A percentile compares a stretch with the other conserved stretches of the same genome.
phyloP scores from a whole-genome alignment of 116 monocot species.

The Thalassia testudinum region DNA sequence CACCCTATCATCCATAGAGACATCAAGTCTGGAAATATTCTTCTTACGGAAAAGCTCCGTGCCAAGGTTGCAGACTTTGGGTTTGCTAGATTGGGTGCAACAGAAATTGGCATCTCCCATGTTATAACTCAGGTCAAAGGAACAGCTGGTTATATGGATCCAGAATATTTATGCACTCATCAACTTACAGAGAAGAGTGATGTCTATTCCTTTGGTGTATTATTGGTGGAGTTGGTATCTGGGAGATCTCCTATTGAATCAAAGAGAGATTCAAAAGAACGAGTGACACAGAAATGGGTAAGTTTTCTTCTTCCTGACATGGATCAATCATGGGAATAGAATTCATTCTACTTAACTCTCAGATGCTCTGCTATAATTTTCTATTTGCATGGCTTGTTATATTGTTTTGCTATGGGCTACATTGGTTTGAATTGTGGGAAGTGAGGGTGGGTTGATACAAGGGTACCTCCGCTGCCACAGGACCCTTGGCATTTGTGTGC shows the following conservation, averaged over 20 bases:
- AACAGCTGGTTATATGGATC: conserved; percentile 83
- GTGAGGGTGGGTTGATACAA: too few relatives aligned
- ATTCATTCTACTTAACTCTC: too few relatives aligned
- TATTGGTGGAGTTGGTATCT: conserved; percentile 63
- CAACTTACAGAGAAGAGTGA: conserved; percentile 84
- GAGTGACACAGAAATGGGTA: conserved; percentile 69
- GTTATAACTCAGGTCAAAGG: conserved; percentile 86
- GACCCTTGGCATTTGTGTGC: too few relatives aligned
- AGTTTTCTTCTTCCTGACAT: neutral
- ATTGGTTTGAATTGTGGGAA: too few relatives aligned
- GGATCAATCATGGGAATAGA: too few relatives aligned
- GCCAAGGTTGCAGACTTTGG: conserved; percentile 95
- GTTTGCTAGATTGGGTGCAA: conserved; percentile 51
- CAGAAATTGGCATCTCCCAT: conserved; percentile 42
- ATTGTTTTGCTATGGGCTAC: too few relatives aligned
- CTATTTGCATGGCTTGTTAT: too few relatives aligned
- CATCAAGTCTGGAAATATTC: conserved; percentile 71
- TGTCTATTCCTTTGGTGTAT: conserved; percentile 76
- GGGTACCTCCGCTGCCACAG: too few relatives aligned
- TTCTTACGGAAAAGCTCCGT: conserved; percentile 66
- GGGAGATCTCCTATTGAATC: conserved; percentile 60
- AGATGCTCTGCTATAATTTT: too few relatives aligned
- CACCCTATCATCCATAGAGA: conserved; percentile 86
- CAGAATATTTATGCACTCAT: conserved; percentile 69
- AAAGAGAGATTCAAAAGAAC: conserved; percentile 31